Evolutionary conservation across 352 stramenopile genomes (phyloP), one percentile per base, ranked within the genome.

Genomic region (Globisporangium cederbergense): DNA sequence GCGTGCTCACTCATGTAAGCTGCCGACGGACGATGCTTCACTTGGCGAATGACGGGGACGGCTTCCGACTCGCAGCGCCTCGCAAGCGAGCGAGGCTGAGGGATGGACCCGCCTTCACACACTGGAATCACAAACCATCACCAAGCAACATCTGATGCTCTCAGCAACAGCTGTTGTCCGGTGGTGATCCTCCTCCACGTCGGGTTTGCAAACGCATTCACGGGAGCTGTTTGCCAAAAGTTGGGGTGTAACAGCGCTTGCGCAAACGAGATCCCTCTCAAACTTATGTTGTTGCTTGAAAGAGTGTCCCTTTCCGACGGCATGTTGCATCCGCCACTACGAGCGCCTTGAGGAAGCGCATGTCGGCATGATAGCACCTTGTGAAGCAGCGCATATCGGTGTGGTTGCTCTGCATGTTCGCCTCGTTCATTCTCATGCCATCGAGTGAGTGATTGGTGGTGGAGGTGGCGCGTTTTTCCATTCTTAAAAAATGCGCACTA

Each of bases 251-350:
- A 28, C 34, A 1, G 9, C 49, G 49, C 49, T 57, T 57, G 50
- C 50, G 50, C 50, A 57, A 57, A 57, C 50, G 34, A n/a, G 13
- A 57, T 28, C 50, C 50, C 50, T 56, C 28, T 57, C 50, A 42
- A 57, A 57, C 22, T 5, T 42, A 25, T 13, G 10, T n/a, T 40
- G 16, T 38, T 42, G 50, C 42, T 57, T 57, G 50, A 18, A 55
- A n/a, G 22, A 53, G 47, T 4, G 25, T 25, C 47, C 47, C 34
- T 49, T 64, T 51, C 32, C 42, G 34, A 14, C 47, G 4, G 42
- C 42, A 4, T 6, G 22, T 20, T 57, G 10, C 50, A 57, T 36
- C 42, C 50, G 30, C 14, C 11, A 18, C 28, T 5, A n/a, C 30
- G 20, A n/a, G 16, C 7, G n/a, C 11, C 9, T 40, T 28, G 25